Evolutionary conservation across 352 stramenopile genomes (phyloP).

Genomic region (Globisporangium radiosum): DNA sequence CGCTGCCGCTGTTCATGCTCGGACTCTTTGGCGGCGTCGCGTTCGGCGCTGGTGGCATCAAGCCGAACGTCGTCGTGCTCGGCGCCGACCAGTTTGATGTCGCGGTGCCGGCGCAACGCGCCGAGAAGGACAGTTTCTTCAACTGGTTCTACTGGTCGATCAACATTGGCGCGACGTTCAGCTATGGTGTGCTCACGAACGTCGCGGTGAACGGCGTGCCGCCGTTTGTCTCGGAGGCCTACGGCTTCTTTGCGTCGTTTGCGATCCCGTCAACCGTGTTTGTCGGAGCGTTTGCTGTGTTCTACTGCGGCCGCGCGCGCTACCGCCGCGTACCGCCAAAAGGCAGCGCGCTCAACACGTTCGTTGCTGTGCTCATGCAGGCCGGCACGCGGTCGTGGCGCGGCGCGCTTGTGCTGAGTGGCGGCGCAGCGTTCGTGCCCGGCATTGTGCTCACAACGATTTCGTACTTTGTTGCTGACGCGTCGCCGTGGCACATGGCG

Average conservation of each 20-base stretch:
- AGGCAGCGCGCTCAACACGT: slow-evolving; percentile 66
- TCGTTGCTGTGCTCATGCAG: slow-evolving; percentile 61
- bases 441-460: slow-evolving; percentile 72
- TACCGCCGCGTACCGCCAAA: slow-evolving; percentile 72
- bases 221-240: slow-evolving; percentile 71
- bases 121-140: slow-evolving; percentile 88
- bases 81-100: slow-evolving; percentile 82
- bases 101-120: slow-evolving; percentile 49
- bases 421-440: slow-evolving; percentile 55
- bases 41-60: slow-evolving; percentile 68
- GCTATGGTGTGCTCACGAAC: slow-evolving; percentile 88
- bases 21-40: slow-evolving; percentile 78
- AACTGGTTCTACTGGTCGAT: slow-evolving; percentile 94
- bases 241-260: slow-evolving; percentile 88
- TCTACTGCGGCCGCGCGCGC: slow-evolving; percentile 56
- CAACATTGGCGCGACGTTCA: slow-evolving; percentile 89
- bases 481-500: slow-evolving; percentile 37
- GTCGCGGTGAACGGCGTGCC: slow-evolving; percentile 86
- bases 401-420: slow-evolving; percentile 73
- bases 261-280: slow-evolving; percentile 80
- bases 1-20: slow-evolving; percentile 66
- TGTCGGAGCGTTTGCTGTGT: slow-evolving; percentile 69
- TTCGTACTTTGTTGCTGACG: slow-evolving; percentile 74
- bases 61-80: slow-evolving; percentile 71
- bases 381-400: slow-evolving; percentile 43